phyloP scores from a whole-genome alignment of 2,329 filamentous ascomycete genomes.

The Dactylellina parvicollis region DNA sequence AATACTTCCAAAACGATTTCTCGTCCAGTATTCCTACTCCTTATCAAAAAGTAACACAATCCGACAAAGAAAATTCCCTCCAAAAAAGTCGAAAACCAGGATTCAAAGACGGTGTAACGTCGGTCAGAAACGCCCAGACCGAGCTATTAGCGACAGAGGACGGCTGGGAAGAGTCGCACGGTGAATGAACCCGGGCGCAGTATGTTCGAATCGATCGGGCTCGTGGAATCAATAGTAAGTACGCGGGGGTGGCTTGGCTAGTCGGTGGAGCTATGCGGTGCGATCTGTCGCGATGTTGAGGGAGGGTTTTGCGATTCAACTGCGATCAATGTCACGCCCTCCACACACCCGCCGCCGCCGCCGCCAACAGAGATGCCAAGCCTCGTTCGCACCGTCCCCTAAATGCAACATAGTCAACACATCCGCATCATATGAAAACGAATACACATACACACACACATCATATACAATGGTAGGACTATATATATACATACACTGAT shows the following conservation, averaged over 20 bases:
- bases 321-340: too few species aligned
- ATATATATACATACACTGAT: too few species aligned
- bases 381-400: too few species aligned
- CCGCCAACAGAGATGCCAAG: too few species aligned
- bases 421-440: too few species aligned
- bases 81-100: too few species aligned
- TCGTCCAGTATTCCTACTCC: background rate
- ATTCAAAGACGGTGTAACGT: constrained; percentile 5
- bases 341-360: too few species aligned
- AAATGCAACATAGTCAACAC: too few species aligned
- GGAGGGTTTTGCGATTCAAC: background rate
- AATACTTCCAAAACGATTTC: constrained; percentile 7
- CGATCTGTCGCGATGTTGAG: background rate
- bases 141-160: background rate
- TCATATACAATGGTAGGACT: too few species aligned
- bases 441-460: too few species aligned
- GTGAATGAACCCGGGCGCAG: background rate
- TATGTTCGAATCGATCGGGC: background rate
- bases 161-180: background rate
- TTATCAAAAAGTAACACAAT: background rate
- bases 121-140: background rate
- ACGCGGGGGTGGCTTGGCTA: too few species aligned
- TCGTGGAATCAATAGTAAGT: background rate
- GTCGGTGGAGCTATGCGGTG: background rate
- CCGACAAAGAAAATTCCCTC: background rate